Conservation (phyloP, 495 filamentous ascomycete species). For the Annulohypoxylon stygium region DNA sequence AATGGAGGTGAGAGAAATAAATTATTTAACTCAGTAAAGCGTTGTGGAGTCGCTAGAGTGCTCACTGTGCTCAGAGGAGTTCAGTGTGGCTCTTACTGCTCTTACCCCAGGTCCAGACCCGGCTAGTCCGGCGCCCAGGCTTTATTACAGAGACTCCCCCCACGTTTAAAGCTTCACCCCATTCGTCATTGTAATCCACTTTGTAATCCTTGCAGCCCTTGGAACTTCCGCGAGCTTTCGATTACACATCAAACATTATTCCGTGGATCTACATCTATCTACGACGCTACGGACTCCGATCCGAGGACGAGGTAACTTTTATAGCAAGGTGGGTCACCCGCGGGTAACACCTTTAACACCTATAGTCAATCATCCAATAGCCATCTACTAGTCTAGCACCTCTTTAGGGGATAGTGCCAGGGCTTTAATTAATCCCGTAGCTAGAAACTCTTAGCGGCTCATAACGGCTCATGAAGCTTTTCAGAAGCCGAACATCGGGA, state of each 20-base stretch:
- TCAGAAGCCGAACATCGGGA: conserved; percentile 43
- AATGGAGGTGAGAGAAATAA: conserved; percentile 45
- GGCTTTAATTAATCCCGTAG: conserved; percentile 43
- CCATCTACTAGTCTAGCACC: not conserved
- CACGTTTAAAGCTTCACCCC: conserved; percentile 30
- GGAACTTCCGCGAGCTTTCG: conserved; percentile 24
- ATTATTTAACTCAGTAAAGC: conserved; percentile 38
- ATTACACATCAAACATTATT: conserved; percentile 13
- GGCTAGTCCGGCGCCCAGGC: conserved; percentile 36
- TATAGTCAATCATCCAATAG: conserved; percentile 2
- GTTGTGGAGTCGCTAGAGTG: conserved; percentile 28
- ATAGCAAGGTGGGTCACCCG: conserved; percentile 25
- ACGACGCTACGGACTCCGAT: conserved; percentile 20
- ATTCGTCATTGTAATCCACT: conserved; percentile 10
- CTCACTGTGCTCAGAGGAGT: no score
- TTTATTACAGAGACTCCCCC: conserved; percentile 40
- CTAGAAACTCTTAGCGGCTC: conserved; percentile 15
- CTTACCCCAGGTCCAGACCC: conserved; percentile 38
- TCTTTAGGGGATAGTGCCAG: conserved; percentile 19
- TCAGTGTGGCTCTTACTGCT: not conserved
- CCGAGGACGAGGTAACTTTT: conserved; percentile 34
- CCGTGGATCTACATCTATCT: conserved; percentile 3
- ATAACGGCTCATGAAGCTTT: not conserved
- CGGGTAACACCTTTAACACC: not conserved
- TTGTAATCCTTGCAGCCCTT: not conserved